phyloP scores from a whole-genome alignment of 2,329 filamentous ascomycete species.

The Clonostachys solani region DNA sequence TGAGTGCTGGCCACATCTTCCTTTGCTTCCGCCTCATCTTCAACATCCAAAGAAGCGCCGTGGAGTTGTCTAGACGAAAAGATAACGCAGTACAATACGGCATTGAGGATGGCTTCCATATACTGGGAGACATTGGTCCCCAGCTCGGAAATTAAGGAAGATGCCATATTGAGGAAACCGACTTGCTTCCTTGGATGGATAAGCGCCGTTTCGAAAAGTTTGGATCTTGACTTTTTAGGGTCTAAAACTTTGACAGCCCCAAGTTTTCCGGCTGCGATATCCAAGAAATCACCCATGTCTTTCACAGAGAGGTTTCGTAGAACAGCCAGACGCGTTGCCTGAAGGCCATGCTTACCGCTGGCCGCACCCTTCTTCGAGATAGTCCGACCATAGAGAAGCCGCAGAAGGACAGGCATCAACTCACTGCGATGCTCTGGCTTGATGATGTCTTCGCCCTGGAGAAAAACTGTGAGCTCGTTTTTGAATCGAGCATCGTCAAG shows the following conservation, averaged over 20 bases:
- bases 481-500: slow-evolving; percentile 89
- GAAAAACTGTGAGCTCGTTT: slow-evolving; percentile 86
- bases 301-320: slow-evolving; percentile 71
- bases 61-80: slow-evolving; percentile 58
- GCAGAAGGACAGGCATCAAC: slow-evolving; percentile 81
- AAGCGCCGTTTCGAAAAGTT: slow-evolving; percentile 52
- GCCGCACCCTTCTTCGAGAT: slow-evolving; percentile 76
- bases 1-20: slow-evolving; percentile 35
- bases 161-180: slow-evolving; percentile 88
- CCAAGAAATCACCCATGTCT: slow-evolving; percentile 77
- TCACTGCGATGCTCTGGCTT: slow-evolving; percentile 66
- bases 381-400: slow-evolving; percentile 83
- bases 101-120: slow-evolving; percentile 64
- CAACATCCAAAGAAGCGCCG: slow-evolving; percentile 25
- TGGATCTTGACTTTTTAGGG: slow-evolving; percentile 36
- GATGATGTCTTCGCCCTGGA: slow-evolving; percentile 72
- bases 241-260: slow-evolving; percentile 55
- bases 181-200: slow-evolving; percentile 75
- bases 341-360: slow-evolving; percentile 75
- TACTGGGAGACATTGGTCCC: slow-evolving; percentile 69
- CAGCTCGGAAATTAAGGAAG: slow-evolving; percentile 80
- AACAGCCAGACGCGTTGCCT: slow-evolving; percentile 75
- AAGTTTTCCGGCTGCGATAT: slow-evolving; percentile 74
- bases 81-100: slow-evolving; percentile 78
- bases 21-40: slow-evolving; percentile 27